These are phyloP conservation scores for Chalciporus chontae DNA, from an alignment of 768 basidiomycete species.

Conservation along the genomic window DNA sequence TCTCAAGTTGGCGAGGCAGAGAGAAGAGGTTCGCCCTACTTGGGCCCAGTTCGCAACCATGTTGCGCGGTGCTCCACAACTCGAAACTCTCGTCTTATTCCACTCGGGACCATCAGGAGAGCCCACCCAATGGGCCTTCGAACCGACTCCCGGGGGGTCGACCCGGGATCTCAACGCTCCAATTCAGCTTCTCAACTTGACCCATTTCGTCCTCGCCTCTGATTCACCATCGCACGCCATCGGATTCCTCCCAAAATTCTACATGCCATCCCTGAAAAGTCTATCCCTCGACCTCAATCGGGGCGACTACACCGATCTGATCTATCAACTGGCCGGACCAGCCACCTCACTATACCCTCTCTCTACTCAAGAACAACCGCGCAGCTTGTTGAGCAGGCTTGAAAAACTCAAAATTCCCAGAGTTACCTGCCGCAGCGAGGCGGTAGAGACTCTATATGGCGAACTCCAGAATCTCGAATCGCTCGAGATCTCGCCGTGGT, in stretches of 20 bases:
- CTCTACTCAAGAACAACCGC: constrained; percentile 32
- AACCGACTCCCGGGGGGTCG: too few species aligned
- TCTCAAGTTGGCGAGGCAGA: constrained; percentile 61
- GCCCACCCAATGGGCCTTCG: too few species aligned
- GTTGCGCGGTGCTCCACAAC: constrained; percentile 48
- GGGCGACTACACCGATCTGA: constrained; percentile 51
- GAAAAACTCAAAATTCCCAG: constrained; percentile 50
- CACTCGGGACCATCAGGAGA: constrained; percentile 48
- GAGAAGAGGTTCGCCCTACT: constrained; percentile 58
- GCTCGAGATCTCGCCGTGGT: constrained; percentile 36
- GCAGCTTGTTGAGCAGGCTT: constrained; percentile 40
- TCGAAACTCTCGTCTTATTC: constrained; percentile 50
- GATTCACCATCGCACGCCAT: constrained; percentile 43
- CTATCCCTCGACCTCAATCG: constrained; percentile 53
- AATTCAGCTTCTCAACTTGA: constrained; percentile 15
- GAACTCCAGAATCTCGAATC: constrained; percentile 46
- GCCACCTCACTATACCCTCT: constrained; percentile 8
- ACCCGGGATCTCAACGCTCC: constrained; percentile 19
- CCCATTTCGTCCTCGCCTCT: constrained; percentile 46
- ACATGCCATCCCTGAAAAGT: constrained; percentile 33
- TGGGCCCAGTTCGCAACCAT: constrained; percentile 52
- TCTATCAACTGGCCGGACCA: constrained; percentile 36
- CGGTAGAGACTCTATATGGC: constrained; percentile 38
- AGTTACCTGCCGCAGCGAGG: constrained; percentile 39
- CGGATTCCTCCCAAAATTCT: constrained; percentile 24